phyloP scores from a whole-genome alignment of 2,329 filamentous ascomycete species.

The Cercospora sp. region DNA sequence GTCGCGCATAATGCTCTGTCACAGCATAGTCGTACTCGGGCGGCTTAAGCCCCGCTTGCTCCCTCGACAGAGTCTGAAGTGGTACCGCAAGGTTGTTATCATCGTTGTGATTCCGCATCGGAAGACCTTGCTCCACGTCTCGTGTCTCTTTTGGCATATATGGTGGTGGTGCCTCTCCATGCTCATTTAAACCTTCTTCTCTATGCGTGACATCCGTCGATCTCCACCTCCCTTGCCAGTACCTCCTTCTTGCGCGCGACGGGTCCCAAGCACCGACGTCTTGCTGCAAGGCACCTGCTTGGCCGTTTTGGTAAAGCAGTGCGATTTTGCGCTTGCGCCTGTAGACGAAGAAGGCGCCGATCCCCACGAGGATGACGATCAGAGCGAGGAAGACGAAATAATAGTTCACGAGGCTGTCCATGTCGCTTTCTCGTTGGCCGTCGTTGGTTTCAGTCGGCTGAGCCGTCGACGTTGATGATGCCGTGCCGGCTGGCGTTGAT shows the following conservation, averaged over 20 bases:
- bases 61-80: constrained; percentile 42
- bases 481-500: neutral
- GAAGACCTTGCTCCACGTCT: constrained; percentile 22
- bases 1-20: neutral
- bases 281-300: constrained; percentile 20
- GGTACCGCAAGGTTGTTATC: constrained; percentile 37
- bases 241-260: constrained; percentile 28
- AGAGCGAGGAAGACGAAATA: constrained; percentile 61
- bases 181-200: constrained; percentile 63
- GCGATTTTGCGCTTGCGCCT: constrained; percentile 42
- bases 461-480: neutral
- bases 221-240: constrained; percentile 31
- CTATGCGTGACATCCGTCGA: constrained; percentile 20
- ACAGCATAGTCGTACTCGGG: constrained; percentile 41
- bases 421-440: constrained; percentile 3
- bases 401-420: constrained; percentile 44
- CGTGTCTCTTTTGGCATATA: constrained; percentile 48
- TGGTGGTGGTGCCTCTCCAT: constrained; percentile 65
- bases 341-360: constrained; percentile 49
- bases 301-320: constrained; percentile 13
- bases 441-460: neutral
- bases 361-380: constrained; percentile 48
- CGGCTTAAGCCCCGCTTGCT: constrained; percentile 41
- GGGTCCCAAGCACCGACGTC: constrained; percentile 22
- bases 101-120: neutral